These are phyloP conservation scores for Lanmaoa rubissima DNA, from an alignment of 768 basidiomycete species.

Conservation along the genomic window DNA sequence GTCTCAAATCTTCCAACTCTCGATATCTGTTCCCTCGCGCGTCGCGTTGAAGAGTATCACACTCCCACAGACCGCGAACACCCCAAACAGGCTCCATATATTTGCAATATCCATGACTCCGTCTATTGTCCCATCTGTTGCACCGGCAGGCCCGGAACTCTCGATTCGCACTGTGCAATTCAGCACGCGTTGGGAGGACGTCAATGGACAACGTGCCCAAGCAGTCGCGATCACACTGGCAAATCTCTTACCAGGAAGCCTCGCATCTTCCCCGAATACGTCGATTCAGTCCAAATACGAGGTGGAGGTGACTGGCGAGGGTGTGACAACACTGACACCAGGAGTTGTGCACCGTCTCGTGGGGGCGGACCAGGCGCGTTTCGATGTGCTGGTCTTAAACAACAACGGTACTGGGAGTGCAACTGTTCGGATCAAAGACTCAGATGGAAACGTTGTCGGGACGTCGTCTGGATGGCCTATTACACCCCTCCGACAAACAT, in stretches of 20 bases:
- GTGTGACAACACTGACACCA: constrained; percentile 41
- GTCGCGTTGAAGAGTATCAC: constrained; percentile 41
- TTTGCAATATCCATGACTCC: constrained; percentile 46
- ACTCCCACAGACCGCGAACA: constrained; percentile 35
- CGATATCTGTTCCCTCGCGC: constrained; percentile 42
- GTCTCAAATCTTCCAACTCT: constrained; percentile 45
- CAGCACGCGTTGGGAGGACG: constrained; percentile 45
- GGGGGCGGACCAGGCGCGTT: constrained; percentile 47
- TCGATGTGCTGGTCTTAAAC: constrained; percentile 49
- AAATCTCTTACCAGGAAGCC: constrained; percentile 44
- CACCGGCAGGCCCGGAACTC: constrained; percentile 29
- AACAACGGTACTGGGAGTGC: constrained; percentile 28
- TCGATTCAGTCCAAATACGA: constrained; percentile 35
- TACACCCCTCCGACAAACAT: constrained; percentile 38
- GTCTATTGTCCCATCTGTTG: constrained; percentile 26
- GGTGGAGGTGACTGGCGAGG: constrained; percentile 38
- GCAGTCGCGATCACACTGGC: constrained; percentile 51
- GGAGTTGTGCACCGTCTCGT: constrained; percentile 47
- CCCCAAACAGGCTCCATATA: constrained; percentile 40
- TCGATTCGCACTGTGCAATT: constrained; percentile 44
- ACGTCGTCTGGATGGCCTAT: constrained; percentile 39
- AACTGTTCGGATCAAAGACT: constrained; percentile 33
- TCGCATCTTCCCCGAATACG: constrained; percentile 23
- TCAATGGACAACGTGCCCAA: constrained; percentile 40
- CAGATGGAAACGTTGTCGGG: constrained; percentile 34